Base-by-base conservation (phyloP, 495 filamentous ascomycete species). In the Hyaloscypha hepaticicola region DNA sequence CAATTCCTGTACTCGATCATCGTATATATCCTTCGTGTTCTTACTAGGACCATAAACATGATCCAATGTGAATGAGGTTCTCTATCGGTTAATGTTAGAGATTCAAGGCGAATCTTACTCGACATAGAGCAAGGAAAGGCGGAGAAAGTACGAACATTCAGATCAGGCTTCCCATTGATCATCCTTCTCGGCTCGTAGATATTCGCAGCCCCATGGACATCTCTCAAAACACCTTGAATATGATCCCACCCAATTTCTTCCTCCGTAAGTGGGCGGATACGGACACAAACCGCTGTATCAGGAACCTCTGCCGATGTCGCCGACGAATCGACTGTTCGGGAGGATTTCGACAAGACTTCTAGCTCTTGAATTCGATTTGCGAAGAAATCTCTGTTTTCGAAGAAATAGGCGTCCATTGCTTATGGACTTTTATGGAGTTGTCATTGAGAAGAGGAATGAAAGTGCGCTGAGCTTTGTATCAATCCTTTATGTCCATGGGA, bases 1-100 rank as follows among this genome's bases (percentile, higher is more conserved):
- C 34, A 78, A 66, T 11, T 64, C 67, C 16, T 66, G 58, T 0
- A 71, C 72, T 1, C 61, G 31, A 27, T 71, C 61, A 9, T 74
- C 33, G 41, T 77, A 77, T 11, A 77, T 69, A 21, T 24, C 31
- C 24, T 73, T 65, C 1, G 74, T 72, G 1, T 38, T 55, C 3
- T 16, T 26, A 55, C 71, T 55, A 11, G 66, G 19, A 26, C 61
- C 68, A 29, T 70, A 76, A 19, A 69, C 67, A 25, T 60, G 50
- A 27, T 70, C 67, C 12, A 66, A 22, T 16, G 27, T 61, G 27
- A 62, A 62, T 14, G n/a, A 55, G 19, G 31, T 21, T 2, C 24
- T 41, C 22, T 27, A 55, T 14, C 1, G 6, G 8, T n/a, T 27
- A 22, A 53, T n/a, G 0, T 19, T 21, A 26, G 28, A 4, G 27